Base-by-base conservation (phyloP, 495 filamentous ascomycete genomes). In the Aspergillus kassunensis region DNA sequence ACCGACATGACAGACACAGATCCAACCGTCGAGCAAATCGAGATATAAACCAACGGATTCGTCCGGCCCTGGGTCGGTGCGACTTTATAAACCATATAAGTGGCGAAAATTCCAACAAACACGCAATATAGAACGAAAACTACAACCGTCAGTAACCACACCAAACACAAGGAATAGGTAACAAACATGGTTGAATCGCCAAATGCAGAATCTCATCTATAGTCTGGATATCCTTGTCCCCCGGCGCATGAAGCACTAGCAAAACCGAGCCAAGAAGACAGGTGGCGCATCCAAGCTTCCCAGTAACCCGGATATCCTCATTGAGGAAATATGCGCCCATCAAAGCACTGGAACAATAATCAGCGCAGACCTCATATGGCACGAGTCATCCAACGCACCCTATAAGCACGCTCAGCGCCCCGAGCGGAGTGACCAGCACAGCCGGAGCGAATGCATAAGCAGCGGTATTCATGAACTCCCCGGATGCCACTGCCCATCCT, bases 1-100 rank as follows among this genome's bases (percentile, higher is more conserved):
- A 96, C 86, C 21, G 95, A 89, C 93, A 98, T 97, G 67, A 98
- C 90, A n/a, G 93, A 97, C 52, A 98, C 81, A 25, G 91, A 96
- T 57, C 93, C 93, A 46, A 96, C 91, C 7, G 90, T 92, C 23
- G 90, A 95, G 78, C 93, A 98, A 59, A 98, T 97, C 49, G 90
- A 95, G 62, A 98, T 82, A 72, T 88, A 98, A 61, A 97, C 85
- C 39, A 97, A 79, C 6, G 93, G 93, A 61, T 98, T 97, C 71
- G 86, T 91, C 73, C 87, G 92, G 66, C 93, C 93, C 62, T 97
- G 83, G 36, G 80, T 68, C 0, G 93, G 93, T 12, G 89, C 88
- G 58, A 98, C 78, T 64, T 83, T 87, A 76, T 97, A 97, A 56
- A 98, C 95, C 92, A 97, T 97, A 58, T 96, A 75, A n/a, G 78